Conservation (phyloP, 176 grass and related monocot species). For the Carex kokanica region DNA sequence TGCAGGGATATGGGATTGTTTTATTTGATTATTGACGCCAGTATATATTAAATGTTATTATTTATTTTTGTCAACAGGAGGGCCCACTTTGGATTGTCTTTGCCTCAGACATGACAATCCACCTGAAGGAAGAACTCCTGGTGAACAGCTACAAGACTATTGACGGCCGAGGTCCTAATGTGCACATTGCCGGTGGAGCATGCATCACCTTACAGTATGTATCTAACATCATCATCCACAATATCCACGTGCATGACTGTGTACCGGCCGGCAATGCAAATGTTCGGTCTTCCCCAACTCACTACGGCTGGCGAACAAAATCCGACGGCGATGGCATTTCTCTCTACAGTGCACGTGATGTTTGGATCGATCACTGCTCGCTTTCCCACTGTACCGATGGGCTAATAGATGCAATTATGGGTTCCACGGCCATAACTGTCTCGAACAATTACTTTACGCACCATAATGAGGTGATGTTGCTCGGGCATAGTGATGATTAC, state of each 20-base stretch:
- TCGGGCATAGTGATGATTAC: constrained; percentile 75
- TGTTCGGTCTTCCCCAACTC: constrained; percentile 73
- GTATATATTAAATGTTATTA: not conserved
- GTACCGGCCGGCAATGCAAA: constrained; percentile 60
- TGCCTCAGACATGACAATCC: constrained; percentile 79
- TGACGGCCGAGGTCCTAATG: constrained; percentile 61
- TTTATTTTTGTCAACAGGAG: constrained; percentile 29
- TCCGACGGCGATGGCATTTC: constrained; percentile 95
- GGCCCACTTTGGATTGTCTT: constrained; percentile 94
- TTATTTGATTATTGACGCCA: not conserved
- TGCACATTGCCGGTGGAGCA: constrained; percentile 84
- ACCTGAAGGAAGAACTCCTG: constrained; percentile 72
- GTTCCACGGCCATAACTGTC: constrained; percentile 78
- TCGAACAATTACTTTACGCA: constrained; percentile 83
- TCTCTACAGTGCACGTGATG: constrained; percentile 52
- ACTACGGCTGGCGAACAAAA: constrained; percentile 58
- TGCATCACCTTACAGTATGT: constrained; percentile 95
- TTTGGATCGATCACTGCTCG: constrained; percentile 97
- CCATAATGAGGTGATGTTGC: constrained; percentile 96
- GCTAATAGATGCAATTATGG: constrained; percentile 77
- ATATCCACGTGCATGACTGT: constrained; percentile 91
- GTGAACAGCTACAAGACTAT: constrained; percentile 93
- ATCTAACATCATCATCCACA: constrained; percentile 84
- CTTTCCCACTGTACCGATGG: constrained; percentile 80
- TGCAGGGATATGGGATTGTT: constrained; percentile 6